Conservation (phyloP, 2,329 filamentous ascomycete species). For the Parascedosporium putredinis region DNA sequence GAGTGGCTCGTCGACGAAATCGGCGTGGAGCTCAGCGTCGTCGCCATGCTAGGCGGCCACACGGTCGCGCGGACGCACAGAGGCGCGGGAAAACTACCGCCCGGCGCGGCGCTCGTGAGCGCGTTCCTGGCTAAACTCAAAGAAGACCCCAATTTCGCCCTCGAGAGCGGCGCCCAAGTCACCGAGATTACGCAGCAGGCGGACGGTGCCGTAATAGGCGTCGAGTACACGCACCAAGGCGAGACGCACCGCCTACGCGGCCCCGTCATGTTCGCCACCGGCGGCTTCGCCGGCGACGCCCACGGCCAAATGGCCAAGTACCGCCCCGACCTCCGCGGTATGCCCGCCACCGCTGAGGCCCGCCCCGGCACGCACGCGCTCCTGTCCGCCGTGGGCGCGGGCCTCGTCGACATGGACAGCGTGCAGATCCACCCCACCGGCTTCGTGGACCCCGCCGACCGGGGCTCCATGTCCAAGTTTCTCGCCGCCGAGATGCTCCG, state of each 20-base stretch:
- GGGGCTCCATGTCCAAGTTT: conserved; percentile 42
- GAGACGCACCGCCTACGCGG: conserved; percentile 31
- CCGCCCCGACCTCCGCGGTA: conserved; percentile 46
- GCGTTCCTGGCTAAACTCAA: conserved; percentile 41
- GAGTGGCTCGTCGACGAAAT: conserved; percentile 47
- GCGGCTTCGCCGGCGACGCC: conserved; percentile 54
- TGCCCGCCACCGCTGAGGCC: conserved; percentile 54
- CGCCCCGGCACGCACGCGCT: conserved; percentile 41
- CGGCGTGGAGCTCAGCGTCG: conserved; percentile 46
- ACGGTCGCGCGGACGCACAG: conserved; percentile 45
- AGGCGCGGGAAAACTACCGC: conserved; percentile 42
- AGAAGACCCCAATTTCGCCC: conserved; percentile 35
- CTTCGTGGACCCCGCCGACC: conserved; percentile 45
- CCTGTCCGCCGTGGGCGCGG: conserved; percentile 27
- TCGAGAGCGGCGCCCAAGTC: conserved; percentile 43
- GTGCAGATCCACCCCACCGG: conserved; percentile 58
- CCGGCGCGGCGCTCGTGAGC: conserved; percentile 47
- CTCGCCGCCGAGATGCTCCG: conserved; percentile 53
- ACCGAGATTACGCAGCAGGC: conserved; percentile 31
- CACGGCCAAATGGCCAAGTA: conserved; percentile 43
- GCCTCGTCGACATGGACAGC: conserved; percentile 39
- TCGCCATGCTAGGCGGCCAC: conserved; percentile 51
- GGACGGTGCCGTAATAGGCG: conserved; percentile 33
- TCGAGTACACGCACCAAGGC: conserved; percentile 33
- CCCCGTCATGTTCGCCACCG: conserved; percentile 48